phyloP scores from a whole-genome alignment of 2,329 filamentous ascomycete species.

The Sporothrix brunneoviolacea region DNA sequence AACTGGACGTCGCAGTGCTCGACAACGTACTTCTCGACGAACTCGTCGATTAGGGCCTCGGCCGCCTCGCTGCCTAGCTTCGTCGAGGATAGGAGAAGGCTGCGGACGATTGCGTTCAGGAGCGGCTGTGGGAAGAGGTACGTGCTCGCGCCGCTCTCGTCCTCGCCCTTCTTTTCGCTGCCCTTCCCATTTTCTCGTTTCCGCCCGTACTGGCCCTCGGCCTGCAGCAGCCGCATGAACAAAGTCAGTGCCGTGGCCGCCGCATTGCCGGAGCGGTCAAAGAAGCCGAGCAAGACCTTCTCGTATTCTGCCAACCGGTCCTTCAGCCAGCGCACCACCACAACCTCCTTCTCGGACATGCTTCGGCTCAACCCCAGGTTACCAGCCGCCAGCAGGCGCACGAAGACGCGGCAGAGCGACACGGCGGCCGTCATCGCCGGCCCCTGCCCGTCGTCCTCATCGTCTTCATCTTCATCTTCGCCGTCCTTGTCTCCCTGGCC shows the following conservation, averaged over 20 bases:
- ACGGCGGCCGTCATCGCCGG: conserved; percentile 63
- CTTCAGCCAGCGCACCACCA: conserved; percentile 73
- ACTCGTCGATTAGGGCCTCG: conserved; percentile 56
- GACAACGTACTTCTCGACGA: conserved; percentile 70
- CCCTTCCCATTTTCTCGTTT: conserved; percentile 31
- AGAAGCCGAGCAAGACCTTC: conserved; percentile 50
- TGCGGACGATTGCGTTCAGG: conserved; percentile 57
- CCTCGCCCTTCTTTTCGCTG: neutral
- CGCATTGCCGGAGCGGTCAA: conserved; percentile 54
- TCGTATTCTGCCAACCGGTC: conserved; percentile 68
- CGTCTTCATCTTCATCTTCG: neutral
- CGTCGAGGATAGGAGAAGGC: conserved; percentile 45
- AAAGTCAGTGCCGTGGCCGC: conserved; percentile 68
- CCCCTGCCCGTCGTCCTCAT: neutral
- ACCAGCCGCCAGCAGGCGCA: conserved; percentile 70
- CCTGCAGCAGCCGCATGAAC: conserved; percentile 77
- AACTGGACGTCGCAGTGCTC: conserved; percentile 79
- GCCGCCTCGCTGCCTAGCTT: conserved; percentile 5
- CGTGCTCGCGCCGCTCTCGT: neutral
- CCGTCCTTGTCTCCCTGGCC: neutral
- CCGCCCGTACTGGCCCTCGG: conserved; percentile 59
- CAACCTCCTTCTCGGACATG: conserved; percentile 63
- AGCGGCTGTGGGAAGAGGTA: conserved; percentile 63
- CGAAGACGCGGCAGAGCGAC: conserved; percentile 79
- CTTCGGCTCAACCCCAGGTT: conserved; percentile 59